phyloP scores from a whole-genome alignment of 306 rosid genomes.

The Neltuma alba region DNA sequence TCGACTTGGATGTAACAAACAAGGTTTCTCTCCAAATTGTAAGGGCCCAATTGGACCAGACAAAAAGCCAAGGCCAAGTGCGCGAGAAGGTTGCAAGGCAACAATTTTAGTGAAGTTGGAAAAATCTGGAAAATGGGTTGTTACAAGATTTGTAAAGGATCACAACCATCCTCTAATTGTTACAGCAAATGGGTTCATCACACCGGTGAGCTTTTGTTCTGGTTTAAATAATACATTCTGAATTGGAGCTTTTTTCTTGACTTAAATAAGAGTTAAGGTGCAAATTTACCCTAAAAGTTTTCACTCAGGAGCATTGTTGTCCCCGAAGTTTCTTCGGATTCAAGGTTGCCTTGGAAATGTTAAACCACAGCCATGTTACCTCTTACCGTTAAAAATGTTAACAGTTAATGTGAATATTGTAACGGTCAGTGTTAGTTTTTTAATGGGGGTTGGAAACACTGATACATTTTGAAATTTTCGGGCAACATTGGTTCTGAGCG shows the following conservation, averaged over 20 bases:
- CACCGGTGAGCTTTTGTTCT: constrained; percentile 63
- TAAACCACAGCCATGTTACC: no score
- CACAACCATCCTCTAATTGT: constrained; percentile 85
- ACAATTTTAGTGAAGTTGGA: constrained; percentile 92
- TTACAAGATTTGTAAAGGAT: constrained; percentile 81
- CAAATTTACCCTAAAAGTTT: no score
- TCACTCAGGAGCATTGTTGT: no score
- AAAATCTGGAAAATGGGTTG: constrained; percentile 91
- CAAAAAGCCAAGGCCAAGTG: constrained; percentile 77
- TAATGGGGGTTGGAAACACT: no score
- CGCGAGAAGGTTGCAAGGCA: constrained; percentile 96
- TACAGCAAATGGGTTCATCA: constrained; percentile 74
- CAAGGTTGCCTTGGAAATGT: no score
- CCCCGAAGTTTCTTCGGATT: no score
- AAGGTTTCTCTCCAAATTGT: constrained; percentile 83
- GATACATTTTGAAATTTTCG: no score
- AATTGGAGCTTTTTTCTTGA: background rate
- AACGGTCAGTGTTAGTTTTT: no score
- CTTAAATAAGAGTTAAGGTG: no score
- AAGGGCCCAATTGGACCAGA: constrained; percentile 59
- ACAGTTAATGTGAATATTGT: no score
- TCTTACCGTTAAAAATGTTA: no score
- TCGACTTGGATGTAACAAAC: constrained; percentile 93
- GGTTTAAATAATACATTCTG: background rate
- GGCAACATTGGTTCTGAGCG: no score